Evolutionary conservation across 2,329 filamentous ascomycete genomes (phyloP).

Genomic region (Scedosporium aurantiacum): DNA sequence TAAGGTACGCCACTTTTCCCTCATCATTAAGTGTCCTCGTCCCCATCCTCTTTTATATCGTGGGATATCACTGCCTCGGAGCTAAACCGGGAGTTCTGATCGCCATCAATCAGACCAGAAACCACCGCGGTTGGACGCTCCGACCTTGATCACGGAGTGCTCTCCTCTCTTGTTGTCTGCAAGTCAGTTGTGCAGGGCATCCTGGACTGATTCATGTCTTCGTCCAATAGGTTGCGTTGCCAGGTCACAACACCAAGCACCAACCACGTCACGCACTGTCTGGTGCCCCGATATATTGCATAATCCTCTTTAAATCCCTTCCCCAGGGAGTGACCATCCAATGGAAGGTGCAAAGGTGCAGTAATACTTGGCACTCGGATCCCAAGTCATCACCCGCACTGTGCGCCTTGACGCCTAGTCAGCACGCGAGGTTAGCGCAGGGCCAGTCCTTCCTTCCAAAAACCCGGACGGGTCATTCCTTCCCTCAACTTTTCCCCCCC

Average conservation of each 20-base stretch:
- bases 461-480: neutral
- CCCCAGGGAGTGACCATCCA: neutral
- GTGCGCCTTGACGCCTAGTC: neutral
- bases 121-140: neutral
- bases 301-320: conserved; percentile 5
- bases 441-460: neutral
- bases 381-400: neutral
- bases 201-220: neutral
- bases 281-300: conserved; percentile 3
- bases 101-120: neutral
- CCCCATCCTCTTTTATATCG: neutral
- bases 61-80: neutral
- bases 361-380: neutral
- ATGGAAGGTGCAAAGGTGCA: neutral
- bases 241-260: neutral
- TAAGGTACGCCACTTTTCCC: neutral
- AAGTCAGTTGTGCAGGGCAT: conserved; percentile 1
- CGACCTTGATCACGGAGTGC: neutral
- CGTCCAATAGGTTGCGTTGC: neutral
- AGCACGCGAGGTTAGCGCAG: neutral
- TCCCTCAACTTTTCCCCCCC: neutral
- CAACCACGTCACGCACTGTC: conserved; percentile 6
- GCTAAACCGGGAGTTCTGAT: neutral
- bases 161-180: neutral
- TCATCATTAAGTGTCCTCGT: neutral